A percentile compares a stretch with the other conserved stretches of the same genome.
These are phyloP conservation scores for Hypoxylon fragiforme DNA, from an alignment of 495 filamentous ascomycete genomes.

Conservation along the genomic window DNA sequence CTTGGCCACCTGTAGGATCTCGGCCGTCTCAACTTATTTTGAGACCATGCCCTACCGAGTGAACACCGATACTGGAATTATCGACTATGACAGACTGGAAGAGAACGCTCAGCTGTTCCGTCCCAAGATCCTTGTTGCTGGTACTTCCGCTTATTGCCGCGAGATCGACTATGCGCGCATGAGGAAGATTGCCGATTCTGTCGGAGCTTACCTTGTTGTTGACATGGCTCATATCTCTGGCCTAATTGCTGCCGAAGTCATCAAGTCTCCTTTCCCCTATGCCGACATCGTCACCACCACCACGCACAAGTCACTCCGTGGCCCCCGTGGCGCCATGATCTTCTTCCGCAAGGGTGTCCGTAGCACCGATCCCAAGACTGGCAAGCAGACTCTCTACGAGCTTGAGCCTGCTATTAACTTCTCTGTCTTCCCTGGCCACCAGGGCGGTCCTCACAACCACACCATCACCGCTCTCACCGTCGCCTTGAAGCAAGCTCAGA, in stretches of 20 bases:
- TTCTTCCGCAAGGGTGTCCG: constrained; percentile 98
- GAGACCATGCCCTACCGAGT: constrained; percentile 94
- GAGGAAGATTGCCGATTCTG: constrained; percentile 93
- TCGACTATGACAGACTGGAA: constrained; percentile 94
- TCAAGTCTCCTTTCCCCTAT: constrained; percentile 90
- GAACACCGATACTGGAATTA: constrained; percentile 88
- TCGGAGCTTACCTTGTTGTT: constrained; percentile 91
- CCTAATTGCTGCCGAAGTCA: constrained; percentile 88
- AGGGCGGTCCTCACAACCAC: constrained; percentile 99
- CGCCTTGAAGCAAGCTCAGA: constrained; percentile 91
- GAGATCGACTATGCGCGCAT: constrained; percentile 96
- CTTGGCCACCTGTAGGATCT: constrained; percentile 64
- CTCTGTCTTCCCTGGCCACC: constrained; percentile 98
- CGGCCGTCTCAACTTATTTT: constrained; percentile 91
- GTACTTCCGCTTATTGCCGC: constrained; percentile 98
- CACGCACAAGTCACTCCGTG: constrained; percentile 99
- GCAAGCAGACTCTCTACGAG: constrained; percentile 90
- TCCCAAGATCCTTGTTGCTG: constrained; percentile 93
- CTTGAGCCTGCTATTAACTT: constrained; percentile 97
- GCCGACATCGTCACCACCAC: constrained; percentile 98
- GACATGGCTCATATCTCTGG: constrained; percentile 99
- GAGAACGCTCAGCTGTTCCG: constrained; percentile 92
- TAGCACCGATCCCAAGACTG: constrained; percentile 81
- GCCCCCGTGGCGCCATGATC: constrained; percentile 99
- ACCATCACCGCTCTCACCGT: constrained; percentile 98